Percentiles rank a stretch among this genome's conserved stretches.
Evolutionary conservation across 495 filamentous ascomycete genomes (phyloP).

Genomic region (Aspergillus sclerotioniger): DNA sequence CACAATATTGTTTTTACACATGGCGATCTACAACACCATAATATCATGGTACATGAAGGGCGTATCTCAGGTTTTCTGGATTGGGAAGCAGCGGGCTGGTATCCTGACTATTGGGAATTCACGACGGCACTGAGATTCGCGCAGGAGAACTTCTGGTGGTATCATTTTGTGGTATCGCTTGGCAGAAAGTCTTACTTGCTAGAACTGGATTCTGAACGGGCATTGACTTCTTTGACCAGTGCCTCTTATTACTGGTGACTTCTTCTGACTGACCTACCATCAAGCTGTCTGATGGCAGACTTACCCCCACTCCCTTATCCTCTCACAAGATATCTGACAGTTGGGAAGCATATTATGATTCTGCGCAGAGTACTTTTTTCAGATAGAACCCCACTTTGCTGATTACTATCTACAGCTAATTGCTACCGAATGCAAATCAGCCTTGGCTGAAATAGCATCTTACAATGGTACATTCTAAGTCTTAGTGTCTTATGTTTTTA

Average conservation of each 20-base stretch:
- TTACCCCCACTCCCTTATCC: too few species aligned
- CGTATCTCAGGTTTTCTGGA: conserved; percentile 51
- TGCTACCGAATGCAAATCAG: too few species aligned
- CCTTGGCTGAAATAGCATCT: too few species aligned
- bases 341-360: too few species aligned
- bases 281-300: too few species aligned
- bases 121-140: conserved; percentile 28
- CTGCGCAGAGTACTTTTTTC: too few species aligned
- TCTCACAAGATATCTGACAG: too few species aligned
- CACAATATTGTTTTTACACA: conserved; percentile 43
- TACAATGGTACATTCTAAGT: too few species aligned
- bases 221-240: conserved; percentile 24
- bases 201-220: conserved; percentile 21
- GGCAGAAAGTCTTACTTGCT: conserved; percentile 17
- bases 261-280: conserved; percentile 2
- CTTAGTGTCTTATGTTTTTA: too few species aligned
- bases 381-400: too few species aligned
- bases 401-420: too few species aligned
- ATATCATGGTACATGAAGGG: conserved; percentile 43
- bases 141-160: conserved; percentile 23
- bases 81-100: conserved; percentile 54
- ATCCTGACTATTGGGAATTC: conserved; percentile 56
- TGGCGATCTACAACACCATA: conserved; percentile 47
- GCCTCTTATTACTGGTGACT: conserved; percentile 25
- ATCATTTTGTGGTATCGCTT: conserved; percentile 20